Evolutionary conservation across 306 rosid species (phyloP), one percentile per base, ranked within the genome.

Genomic region (Vigna angularis): DNA sequence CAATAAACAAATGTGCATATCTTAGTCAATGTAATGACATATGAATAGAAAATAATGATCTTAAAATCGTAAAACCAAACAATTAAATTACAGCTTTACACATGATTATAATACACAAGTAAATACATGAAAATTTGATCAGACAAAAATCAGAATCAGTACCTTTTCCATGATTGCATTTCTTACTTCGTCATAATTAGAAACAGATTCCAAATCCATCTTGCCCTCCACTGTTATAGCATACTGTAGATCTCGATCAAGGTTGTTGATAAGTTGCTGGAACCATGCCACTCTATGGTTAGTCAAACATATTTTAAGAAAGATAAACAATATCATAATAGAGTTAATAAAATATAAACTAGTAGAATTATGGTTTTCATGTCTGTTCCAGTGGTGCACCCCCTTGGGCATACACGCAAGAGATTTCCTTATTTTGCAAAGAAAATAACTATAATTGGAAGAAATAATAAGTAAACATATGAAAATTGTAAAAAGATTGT

Each of bases 191-290:
- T 90, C 91, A 81, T 95, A 95, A 81, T 95, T 95, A 65, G 92
- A 83, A 75, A 95, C 93, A 30, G 75, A 83, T 50, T 92, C 93
- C 87, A 92, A 75, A 77, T 91, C 98, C 93, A 92, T 85, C 87
- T 92, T 89, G 64, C 98, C 98, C 88, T 92, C 98, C 76, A 92
- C 98, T 83, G 82, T 84, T 79, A 94, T 86, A 80, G 98, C 97
- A 89, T 94, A 94, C 70, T 89, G 93, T 80, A 94, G 91, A 87
- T 94, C 98, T 78, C 98, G 91, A 83, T 92, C 97, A 82, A 94
- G 91, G 81, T 90, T 94, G 85, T 77, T 59, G 65, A 94, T 92
- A 84, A 94, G 70, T 89, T 85, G 91, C 98, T 94, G 97, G 48
- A 86, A 84, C 79, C 40, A 78, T 50, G 74, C 66, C 38, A 79